A percentile compares a stretch with the other conserved stretches of the same genome.
phyloP scores from a whole-genome alignment of 1,284 basidiomycete genomes.

The Coniophora puteana region DNA sequence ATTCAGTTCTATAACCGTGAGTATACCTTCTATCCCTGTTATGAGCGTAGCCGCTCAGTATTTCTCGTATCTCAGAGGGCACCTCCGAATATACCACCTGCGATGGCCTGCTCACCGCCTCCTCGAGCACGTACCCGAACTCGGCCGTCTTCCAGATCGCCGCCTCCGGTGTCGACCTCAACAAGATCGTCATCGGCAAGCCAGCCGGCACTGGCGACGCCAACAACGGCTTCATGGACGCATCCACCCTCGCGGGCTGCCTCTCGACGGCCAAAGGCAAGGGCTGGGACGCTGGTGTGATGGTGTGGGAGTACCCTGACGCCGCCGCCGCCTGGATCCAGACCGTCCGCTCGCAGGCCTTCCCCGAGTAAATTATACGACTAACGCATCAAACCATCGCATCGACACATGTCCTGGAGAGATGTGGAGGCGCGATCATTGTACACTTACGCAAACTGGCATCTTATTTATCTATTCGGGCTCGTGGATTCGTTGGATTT shows the following conservation, averaged over 20 bases:
- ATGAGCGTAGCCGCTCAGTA: neutral
- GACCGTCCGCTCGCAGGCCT: conserved; percentile 16
- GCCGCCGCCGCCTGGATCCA: too few species aligned
- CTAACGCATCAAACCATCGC: too few species aligned
- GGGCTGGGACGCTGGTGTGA: too few species aligned
- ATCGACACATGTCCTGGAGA: too few species aligned
- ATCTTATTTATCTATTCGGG: too few species aligned
- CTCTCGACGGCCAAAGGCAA: conserved; percentile 13
- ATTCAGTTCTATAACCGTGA: conserved; percentile 20
- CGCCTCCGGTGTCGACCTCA: conserved; percentile 16
- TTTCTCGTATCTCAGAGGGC: conserved; percentile 11
- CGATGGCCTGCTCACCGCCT: conserved; percentile 17
- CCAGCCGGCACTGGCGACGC: conserved; percentile 16
- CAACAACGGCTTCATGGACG: conserved; percentile 16
- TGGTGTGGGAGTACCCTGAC: too few species aligned
- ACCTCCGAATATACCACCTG: conserved; percentile 17
- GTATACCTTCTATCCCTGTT: conserved; percentile 1
- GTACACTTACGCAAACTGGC: too few species aligned
- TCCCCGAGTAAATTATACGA: conserved; percentile 1
- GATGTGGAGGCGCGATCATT: too few species aligned
- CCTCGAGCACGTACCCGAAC: conserved; percentile 14
- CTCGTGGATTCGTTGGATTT: too few species aligned
- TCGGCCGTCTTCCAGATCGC: conserved; percentile 22
- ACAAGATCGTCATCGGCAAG: conserved; percentile 27
- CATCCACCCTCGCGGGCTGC: conserved; percentile 17